These are phyloP conservation scores for Porodaedalea pini DNA, from an alignment of 1,284 basidiomycete genomes.

Conservation along the genomic window DNA sequence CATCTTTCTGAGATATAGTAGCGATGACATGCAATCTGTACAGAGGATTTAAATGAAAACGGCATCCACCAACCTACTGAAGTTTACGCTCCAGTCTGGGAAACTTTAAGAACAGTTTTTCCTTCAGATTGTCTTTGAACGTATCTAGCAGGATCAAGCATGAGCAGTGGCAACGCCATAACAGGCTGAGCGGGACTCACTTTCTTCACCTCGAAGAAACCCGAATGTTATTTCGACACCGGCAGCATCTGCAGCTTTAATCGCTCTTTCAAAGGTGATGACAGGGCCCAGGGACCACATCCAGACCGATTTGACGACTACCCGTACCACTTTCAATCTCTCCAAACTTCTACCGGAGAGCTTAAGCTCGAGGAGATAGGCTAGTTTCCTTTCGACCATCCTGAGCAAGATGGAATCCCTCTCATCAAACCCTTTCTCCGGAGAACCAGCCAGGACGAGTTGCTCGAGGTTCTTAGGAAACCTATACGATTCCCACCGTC, in stretches of 20 bases:
- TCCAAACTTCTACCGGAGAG: background rate
- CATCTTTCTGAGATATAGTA: background rate
- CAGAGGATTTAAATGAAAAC: too few species aligned
- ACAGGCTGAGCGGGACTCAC: background rate
- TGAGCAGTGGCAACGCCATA: background rate
- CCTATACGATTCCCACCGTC: background rate
- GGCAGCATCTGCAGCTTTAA: background rate
- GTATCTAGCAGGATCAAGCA: background rate
- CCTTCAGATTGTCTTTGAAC: background rate
- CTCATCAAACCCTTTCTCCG: background rate
- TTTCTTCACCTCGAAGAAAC: slow-evolving; percentile 1
- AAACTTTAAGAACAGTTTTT: background rate
- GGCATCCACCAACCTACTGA: background rate
- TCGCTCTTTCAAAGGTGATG: background rate
- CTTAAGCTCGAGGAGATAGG: background rate
- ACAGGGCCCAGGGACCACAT: background rate
- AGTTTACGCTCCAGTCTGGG: background rate
- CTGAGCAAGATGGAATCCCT: background rate
- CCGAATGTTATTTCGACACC: background rate
- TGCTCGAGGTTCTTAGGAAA: background rate
- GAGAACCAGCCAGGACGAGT: background rate
- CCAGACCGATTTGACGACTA: background rate
- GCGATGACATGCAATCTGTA: background rate
- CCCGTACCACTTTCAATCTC: background rate
- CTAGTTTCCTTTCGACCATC: background rate